Conservation (phyloP, 306 rosid species). For the Prunus campanulata region DNA sequence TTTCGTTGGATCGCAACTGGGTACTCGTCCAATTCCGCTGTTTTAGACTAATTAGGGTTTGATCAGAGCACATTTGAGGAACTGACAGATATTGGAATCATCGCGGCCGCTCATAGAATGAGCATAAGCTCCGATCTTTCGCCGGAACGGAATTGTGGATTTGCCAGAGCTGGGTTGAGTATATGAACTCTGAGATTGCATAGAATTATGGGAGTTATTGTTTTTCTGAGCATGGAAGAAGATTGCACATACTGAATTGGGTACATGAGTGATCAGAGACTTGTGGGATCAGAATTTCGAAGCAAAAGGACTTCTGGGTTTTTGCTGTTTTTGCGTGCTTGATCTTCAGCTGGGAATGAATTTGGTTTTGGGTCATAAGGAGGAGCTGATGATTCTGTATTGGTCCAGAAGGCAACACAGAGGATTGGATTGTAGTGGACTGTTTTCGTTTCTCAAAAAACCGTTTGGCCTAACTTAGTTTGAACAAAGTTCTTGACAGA, state of each 20-base stretch:
- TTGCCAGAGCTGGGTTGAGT: conserved; percentile 36
- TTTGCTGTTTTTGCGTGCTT: conserved; percentile 2
- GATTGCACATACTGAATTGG: conserved; percentile 49
- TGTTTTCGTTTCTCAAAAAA: conserved; percentile 43
- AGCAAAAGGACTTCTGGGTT: conserved; percentile 26
- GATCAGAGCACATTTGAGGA: conserved; percentile 29
- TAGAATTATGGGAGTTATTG: conserved; percentile 42
- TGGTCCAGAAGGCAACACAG: conserved; percentile 33
- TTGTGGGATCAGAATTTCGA: conserved; percentile 23
- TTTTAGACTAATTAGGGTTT: conserved; percentile 42
- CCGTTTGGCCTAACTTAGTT: conserved; percentile 46
- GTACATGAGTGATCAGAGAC: conserved; percentile 44
- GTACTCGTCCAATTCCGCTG: conserved; percentile 26
- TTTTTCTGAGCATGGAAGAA: conserved; percentile 63
- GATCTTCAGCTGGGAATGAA: conserved; percentile 35
- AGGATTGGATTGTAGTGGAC: conserved; percentile 42
- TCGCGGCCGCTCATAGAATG: conserved; percentile 23
- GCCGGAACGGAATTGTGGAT: conserved; percentile 27
- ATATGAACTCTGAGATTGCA: conserved; percentile 47
- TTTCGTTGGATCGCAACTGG: conserved; percentile 48
- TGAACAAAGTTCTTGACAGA: conserved; percentile 27
- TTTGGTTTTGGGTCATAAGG: conserved; percentile 34
- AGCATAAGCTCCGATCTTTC: conserved; percentile 37
- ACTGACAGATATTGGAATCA: conserved; percentile 18
- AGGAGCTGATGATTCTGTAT: conserved; percentile 44